These are phyloP conservation scores for Verticillium klebahnii DNA, from an alignment of 2,329 filamentous ascomycete genomes.

Conservation along the genomic window DNA sequence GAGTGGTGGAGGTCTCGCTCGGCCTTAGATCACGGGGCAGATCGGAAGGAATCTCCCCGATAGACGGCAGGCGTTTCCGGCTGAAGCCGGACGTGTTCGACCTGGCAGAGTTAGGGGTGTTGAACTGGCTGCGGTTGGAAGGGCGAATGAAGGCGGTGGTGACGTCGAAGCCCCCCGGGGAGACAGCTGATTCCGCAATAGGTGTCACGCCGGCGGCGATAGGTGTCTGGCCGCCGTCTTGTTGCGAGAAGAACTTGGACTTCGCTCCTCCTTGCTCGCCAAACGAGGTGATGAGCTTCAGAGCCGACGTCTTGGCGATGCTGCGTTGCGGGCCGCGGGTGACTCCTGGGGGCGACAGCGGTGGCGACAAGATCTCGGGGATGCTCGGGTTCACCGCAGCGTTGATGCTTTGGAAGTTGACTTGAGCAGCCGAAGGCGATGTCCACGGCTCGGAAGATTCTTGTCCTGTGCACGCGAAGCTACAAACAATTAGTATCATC, in stretches of 20 bases:
- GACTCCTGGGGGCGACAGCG: conserved; percentile 67
- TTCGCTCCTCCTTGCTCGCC: conserved; percentile 53
- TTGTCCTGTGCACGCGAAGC: conserved; percentile 83
- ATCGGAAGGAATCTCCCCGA: conserved; percentile 59
- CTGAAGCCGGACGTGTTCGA: conserved; percentile 54
- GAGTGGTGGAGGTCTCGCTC: conserved; percentile 11
- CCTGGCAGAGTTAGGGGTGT: conserved; percentile 64
- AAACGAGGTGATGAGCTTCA: conserved; percentile 92
- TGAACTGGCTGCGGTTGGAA: conserved; percentile 62
- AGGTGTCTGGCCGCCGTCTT: conserved; percentile 63
- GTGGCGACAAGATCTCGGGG: conserved; percentile 61
- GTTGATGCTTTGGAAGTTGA: conserved; percentile 50
- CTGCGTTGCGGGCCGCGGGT: conserved; percentile 54
- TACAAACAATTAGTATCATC: conserved; percentile 15
- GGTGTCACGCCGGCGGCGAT: conserved; percentile 82
- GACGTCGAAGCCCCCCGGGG: conserved; percentile 63
- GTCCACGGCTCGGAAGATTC: conserved; percentile 85
- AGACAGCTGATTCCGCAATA: conserved; percentile 74
- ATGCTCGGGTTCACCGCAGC: conserved; percentile 50
- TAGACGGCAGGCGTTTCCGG: conserved; percentile 68
- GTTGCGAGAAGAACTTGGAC: conserved; percentile 57
- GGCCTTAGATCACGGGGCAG: conserved; percentile 5
- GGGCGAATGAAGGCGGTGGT: conserved; percentile 65
- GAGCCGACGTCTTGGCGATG: conserved; percentile 73
- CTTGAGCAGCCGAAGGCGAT: conserved; percentile 69